Conservation (phyloP, 2,329 filamentous ascomycete genomes). For the Trichoderma sp. region DNA sequence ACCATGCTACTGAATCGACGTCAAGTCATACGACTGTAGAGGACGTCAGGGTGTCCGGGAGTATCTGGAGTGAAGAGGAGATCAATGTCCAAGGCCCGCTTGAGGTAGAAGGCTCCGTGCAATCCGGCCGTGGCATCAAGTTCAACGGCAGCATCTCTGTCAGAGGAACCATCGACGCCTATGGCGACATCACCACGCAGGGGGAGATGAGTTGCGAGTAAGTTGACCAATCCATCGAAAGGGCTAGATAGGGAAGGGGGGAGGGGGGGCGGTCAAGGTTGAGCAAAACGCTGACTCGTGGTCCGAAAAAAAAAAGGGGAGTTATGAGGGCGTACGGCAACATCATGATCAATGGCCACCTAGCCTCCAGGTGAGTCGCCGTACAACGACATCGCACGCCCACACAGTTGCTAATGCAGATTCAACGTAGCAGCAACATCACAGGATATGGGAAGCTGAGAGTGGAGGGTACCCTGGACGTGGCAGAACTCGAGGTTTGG, state of each 20-base stretch:
- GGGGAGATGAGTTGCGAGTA: slow-evolving; percentile 45
- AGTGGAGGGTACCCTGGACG: slow-evolving; percentile 42
- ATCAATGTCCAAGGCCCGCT: slow-evolving; percentile 43
- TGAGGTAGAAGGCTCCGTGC: slow-evolving; percentile 47
- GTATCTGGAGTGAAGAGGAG: slow-evolving; percentile 42
- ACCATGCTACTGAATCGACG: slow-evolving; percentile 27
- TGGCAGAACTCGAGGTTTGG: slow-evolving; percentile 45
- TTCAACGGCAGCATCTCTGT: slow-evolving; percentile 45
- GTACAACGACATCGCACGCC: not conserved
- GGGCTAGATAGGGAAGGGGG: slow-evolving; percentile 22
- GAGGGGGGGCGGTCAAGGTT: not conserved
- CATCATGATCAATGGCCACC: slow-evolving; percentile 40
- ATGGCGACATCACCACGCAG: slow-evolving; percentile 41
- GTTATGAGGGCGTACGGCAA: slow-evolving; percentile 47
- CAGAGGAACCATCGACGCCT: slow-evolving; percentile 45
- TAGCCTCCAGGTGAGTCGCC: slow-evolving; percentile 36
- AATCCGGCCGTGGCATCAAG: slow-evolving; percentile 43
- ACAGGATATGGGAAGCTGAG: slow-evolving; percentile 47
- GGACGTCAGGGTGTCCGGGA: slow-evolving; percentile 34
- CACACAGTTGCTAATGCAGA: not conserved
- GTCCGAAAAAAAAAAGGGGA: slow-evolving; percentile 33
- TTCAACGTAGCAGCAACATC: slow-evolving; percentile 39
- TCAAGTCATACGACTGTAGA: slow-evolving; percentile 24
- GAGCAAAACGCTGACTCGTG: slow-evolving; percentile 23
- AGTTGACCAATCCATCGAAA: slow-evolving; percentile 29